Evolutionary conservation across 2,329 filamentous ascomycete genomes (phyloP).

Genomic region (Thelonectria rubi): DNA sequence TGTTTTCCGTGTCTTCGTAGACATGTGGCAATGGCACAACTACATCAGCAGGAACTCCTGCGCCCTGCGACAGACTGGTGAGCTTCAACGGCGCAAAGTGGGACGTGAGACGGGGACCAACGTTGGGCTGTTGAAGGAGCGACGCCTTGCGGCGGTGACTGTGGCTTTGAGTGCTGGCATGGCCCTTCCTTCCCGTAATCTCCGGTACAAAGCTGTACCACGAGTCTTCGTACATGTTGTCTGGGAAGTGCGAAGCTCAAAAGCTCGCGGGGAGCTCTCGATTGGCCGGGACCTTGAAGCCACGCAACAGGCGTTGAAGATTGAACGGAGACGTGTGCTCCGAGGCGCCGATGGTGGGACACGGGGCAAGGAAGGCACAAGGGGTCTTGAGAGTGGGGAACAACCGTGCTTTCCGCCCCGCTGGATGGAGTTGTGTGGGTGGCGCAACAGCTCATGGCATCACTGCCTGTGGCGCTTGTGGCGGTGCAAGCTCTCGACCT

Average conservation of each 20-base stretch:
- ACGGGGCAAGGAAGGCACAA: slow-evolving; percentile 11
- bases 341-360: slow-evolving; percentile 43
- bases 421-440: slow-evolving; percentile 29
- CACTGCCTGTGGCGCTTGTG: slow-evolving; percentile 11
- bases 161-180: slow-evolving; percentile 53
- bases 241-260: slow-evolving; percentile 31
- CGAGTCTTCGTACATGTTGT: slow-evolving; percentile 80
- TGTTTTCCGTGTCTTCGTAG: slow-evolving; percentile 64
- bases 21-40: slow-evolving; percentile 66
- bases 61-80: slow-evolving; percentile 55
- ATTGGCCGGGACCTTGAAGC: slow-evolving; percentile 39
- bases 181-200: slow-evolving; percentile 60
- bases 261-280: slow-evolving; percentile 23
- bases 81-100: slow-evolving; percentile 37
- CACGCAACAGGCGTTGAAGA: slow-evolving; percentile 42
- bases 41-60: slow-evolving; percentile 59
- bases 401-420: slow-evolving; percentile 27
- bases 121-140: slow-evolving; percentile 73
- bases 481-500: slow-evolving; percentile 25
- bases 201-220: slow-evolving; percentile 84
- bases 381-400: slow-evolving; percentile 19
- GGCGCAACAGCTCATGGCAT: slow-evolving; percentile 20
- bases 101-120: slow-evolving; percentile 43
- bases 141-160: slow-evolving; percentile 75
- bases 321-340: slow-evolving; percentile 43